Evolutionary conservation across 108 stramenopile species (phyloP), one percentile per base, ranked within the genome.

Genomic region (Epithemia pelagica): DNA sequence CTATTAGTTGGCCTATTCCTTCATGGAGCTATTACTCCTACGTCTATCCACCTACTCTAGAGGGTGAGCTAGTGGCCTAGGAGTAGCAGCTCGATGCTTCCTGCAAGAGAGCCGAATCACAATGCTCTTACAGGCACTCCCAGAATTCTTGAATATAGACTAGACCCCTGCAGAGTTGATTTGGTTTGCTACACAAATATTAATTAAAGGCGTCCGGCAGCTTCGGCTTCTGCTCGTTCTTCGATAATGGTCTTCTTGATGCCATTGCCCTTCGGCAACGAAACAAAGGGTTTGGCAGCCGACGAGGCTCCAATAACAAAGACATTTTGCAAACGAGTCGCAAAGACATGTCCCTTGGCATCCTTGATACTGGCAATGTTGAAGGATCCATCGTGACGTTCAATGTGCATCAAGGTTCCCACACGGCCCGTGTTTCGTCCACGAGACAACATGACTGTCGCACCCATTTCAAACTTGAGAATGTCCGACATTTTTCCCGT

Each of bases 261-360:
- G 75, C 99, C 99, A 80, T 96, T 89, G 79, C 97, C 97, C 95
- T 96, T 98, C 65, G 99, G 99, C 62, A 99, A 95, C 22, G 95
- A 80, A n/a, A 99, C 84, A 54, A 82, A 79, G 54, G 89, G 88
- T 15, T 46, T 46, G 37, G 37, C 37, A 32, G 90, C 82, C 68
- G 86, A 85, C 56, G 89, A 96, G 59, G 74, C 73, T 77, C 98
- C 98, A 73, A 99, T 96, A 30, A 96, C 80, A 69, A 99, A 99
- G 67, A 96, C 88, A 75, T 98, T 98, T 31, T 67, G 66, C 66
- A 92, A 83, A 65, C 99, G 90, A 27, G 99, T 99, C 73, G 96
- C 96, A 75, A 99, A 99, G 30, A 83, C 67, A 87, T 96, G 84
- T 32, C 97, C 98, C 77, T 92, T 90, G 81, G 94, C 74, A 79